A percentile compares a stretch with the other conserved stretches of the same genome.
Evolutionary conservation across 2,329 filamentous ascomycete species (phyloP).

Genomic region (Sporothrix inflata): DNA sequence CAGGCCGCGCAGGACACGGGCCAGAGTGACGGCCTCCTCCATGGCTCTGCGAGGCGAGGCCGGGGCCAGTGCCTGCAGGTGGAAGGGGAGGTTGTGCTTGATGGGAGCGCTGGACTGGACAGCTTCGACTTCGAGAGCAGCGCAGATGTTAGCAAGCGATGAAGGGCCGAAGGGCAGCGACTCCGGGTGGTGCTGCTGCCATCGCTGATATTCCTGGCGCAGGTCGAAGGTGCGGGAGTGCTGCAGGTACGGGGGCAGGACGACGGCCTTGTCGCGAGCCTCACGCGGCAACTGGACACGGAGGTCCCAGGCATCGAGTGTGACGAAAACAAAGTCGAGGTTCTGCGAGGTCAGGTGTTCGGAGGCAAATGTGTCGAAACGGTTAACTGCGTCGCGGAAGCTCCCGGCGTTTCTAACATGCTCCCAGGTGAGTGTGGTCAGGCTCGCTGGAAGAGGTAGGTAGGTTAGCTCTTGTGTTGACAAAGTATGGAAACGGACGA

Average conservation of each 20-base stretch:
- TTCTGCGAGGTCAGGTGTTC: conserved; percentile 91
- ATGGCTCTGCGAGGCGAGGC: conserved; percentile 94
- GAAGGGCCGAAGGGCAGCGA: conserved; percentile 95
- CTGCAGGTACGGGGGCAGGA: conserved; percentile 93
- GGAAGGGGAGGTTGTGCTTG: conserved; percentile 98
- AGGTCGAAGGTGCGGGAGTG: conserved; percentile 97
- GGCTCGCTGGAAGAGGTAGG: conserved; percentile 66
- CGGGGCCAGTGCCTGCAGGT: conserved; percentile 91
- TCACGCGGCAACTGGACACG: conserved; percentile 96
- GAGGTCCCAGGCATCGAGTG: conserved; percentile 96
- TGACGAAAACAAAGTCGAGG: conserved; percentile 97
- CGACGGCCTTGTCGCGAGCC: conserved; percentile 96
- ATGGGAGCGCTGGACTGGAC: conserved; percentile 97
- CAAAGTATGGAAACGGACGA: background rate
- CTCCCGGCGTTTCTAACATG: conserved; percentile 96
- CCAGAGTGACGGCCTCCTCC: conserved; percentile 94
- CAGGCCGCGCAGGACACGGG: conserved; percentile 86
- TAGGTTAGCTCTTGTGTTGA: background rate
- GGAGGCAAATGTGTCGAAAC: conserved; percentile 90
- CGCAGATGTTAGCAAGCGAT: conserved; percentile 96
- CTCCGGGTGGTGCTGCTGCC: conserved; percentile 98
- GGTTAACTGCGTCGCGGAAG: conserved; percentile 94
- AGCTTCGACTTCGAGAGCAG: conserved; percentile 95
- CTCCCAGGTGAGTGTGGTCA: conserved; percentile 98
- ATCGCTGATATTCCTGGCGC: conserved; percentile 95